Percentiles rank a stretch among this genome's conserved stretches.
Conservation (phyloP, 2,329 filamentous ascomycete genomes). For the Cytospora leucostoma region DNA sequence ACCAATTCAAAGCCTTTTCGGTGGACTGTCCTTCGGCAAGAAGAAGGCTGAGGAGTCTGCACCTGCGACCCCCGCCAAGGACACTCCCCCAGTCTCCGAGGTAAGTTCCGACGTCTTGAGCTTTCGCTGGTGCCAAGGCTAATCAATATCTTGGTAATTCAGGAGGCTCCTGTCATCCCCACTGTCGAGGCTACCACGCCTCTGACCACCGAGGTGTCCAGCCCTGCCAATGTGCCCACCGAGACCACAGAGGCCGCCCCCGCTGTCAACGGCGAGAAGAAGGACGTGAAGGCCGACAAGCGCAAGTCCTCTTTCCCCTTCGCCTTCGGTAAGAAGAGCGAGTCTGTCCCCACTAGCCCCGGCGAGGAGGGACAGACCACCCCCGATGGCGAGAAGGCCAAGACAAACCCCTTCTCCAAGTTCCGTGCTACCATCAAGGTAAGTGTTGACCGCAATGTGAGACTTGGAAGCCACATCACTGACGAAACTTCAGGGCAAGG, state of each 20-base stretch:
- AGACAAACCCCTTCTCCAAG: constrained; percentile 61
- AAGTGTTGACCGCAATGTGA: not conserved
- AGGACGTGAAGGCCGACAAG: constrained; percentile 72
- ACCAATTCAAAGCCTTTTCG: constrained; percentile 49
- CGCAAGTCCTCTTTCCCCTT: constrained; percentile 78
- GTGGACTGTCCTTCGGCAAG: constrained; percentile 58
- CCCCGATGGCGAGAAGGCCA: constrained; percentile 52
- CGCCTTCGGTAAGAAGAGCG: constrained; percentile 76
- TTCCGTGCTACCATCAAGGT: constrained; percentile 58
- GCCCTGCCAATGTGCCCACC: constrained; percentile 48
- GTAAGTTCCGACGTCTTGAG: not conserved
- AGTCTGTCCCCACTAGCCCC: constrained; percentile 43
- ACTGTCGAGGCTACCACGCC: constrained; percentile 60
- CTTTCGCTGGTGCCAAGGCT: too few relatives aligned
- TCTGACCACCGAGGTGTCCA: constrained; percentile 56
- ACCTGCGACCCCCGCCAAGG: constrained; percentile 46
- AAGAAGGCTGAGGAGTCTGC: constrained; percentile 54
- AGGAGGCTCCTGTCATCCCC: constrained; percentile 58
- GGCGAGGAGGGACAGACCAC: constrained; percentile 50
- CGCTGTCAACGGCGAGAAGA: constrained; percentile 58
- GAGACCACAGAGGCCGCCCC: constrained; percentile 51
- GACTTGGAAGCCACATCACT: constrained; percentile 6
- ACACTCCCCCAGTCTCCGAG: constrained; percentile 49
- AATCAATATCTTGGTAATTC: too few relatives aligned
- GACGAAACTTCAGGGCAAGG: constrained; percentile 34